Conservation (phyloP, 2,329 filamentous ascomycete species). For the Ophiostoma piceae region DNA sequence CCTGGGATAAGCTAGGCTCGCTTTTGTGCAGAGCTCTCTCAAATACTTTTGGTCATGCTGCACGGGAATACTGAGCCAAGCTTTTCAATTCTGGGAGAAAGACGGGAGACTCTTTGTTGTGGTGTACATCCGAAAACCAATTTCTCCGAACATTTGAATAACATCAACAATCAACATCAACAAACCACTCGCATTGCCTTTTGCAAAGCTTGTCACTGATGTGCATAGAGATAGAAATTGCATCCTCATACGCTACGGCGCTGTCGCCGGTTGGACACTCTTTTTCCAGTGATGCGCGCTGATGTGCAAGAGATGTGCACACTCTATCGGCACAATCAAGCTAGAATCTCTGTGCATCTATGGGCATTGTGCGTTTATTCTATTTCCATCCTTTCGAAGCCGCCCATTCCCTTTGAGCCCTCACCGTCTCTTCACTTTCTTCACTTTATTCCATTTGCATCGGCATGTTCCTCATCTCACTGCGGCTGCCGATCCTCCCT, state of each 20-base stretch:
- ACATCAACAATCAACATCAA: no score
- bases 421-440: neutral
- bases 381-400: neutral
- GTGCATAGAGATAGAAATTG: no score
- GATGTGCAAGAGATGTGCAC: neutral
- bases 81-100: neutral
- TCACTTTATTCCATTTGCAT: neutral
- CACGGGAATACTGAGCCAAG: neutral
- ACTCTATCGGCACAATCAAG: neutral
- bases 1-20: neutral
- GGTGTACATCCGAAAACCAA: no score
- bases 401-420: neutral
- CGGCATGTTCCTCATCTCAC: conserved; percentile 1
- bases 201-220: no score
- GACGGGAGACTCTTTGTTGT: neutral
- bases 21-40: neutral
- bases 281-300: neutral
- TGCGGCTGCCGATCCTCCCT: neutral
- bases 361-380: neutral
- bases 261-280: neutral
- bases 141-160: no score
- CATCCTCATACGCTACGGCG: neutral
- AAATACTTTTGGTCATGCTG: neutral
- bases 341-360: neutral
- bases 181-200: no score